Conservation (phyloP, 2,329 filamentous ascomycete genomes). For the Colletotrichum truncatum region DNA sequence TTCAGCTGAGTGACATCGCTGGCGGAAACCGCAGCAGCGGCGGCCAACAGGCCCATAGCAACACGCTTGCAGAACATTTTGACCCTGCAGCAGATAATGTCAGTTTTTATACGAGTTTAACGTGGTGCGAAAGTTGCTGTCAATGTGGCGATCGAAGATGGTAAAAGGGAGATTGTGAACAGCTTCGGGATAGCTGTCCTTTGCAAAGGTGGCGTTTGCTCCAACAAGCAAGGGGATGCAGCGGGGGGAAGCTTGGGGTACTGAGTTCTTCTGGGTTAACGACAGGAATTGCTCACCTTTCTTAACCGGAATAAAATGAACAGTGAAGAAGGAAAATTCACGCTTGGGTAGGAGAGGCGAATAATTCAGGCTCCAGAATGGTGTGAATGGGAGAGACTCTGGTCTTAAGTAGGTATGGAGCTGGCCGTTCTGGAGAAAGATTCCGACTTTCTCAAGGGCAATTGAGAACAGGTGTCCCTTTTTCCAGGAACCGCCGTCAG, state of each 20-base stretch:
- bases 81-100: slow-evolving; percentile 27
- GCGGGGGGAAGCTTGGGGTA: background rate
- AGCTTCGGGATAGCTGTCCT: slow-evolving; percentile 4
- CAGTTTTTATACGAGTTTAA: background rate
- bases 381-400: slow-evolving; percentile 6
- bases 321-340: slow-evolving; percentile 25
- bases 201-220: background rate
- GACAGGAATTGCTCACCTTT: slow-evolving; percentile 19
- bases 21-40: slow-evolving; percentile 66
- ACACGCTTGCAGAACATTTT: slow-evolving; percentile 61
- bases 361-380: background rate
- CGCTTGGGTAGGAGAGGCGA: slow-evolving; percentile 16
- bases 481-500: slow-evolving; percentile 30
- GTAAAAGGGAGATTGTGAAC: background rate
- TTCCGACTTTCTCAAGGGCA: slow-evolving; percentile 28
- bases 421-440: slow-evolving; percentile 22
- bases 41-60: slow-evolving; percentile 63
- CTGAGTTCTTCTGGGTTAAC: background rate
- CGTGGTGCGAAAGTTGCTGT: background rate
- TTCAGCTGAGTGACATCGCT: slow-evolving; percentile 86
- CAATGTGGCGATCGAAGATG: background rate
- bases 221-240: background rate
- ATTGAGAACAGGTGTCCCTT: slow-evolving; percentile 34
- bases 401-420: slow-evolving; percentile 26
- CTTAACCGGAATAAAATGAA: slow-evolving; percentile 23